Conservation (phyloP, 805 yeast genomes). For the Saccharomycopsis capsularis region DNA sequence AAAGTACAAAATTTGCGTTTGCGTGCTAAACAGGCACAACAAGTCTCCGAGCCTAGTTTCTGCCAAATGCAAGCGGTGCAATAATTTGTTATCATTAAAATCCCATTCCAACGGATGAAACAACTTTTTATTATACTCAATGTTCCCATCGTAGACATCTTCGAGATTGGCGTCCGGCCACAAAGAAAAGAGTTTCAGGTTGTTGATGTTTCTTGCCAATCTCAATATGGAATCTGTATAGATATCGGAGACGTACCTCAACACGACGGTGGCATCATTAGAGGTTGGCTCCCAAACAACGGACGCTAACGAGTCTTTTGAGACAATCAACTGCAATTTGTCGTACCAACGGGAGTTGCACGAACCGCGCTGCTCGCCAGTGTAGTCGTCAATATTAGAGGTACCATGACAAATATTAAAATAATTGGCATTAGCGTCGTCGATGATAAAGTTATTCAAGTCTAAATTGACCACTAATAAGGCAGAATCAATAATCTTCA, state of each 20-base stretch:
- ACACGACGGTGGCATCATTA: constrained; percentile 87
- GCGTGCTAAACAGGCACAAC: constrained; percentile 71
- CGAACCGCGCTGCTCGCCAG: constrained; percentile 83
- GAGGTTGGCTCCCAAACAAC: constrained; percentile 88
- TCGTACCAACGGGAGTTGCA: constrained; percentile 95
- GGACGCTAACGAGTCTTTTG: constrained; percentile 82
- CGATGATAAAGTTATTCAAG: constrained; percentile 45
- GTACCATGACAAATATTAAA: constrained; percentile 67
- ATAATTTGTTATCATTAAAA: constrained; percentile 10
- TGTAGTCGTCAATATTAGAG: constrained; percentile 50
- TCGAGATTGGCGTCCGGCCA: constrained; percentile 27
- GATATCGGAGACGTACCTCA: constrained; percentile 81
- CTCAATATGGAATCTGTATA: constrained; percentile 85
- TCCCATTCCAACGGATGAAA: constrained; percentile 13
- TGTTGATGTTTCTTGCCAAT: constrained; percentile 72
- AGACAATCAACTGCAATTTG: constrained; percentile 76
- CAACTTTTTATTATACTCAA: neutral
- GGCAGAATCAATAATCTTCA: constrained; percentile 66
- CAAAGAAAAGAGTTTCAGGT: constrained; percentile 34
- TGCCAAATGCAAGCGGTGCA: constrained; percentile 54
- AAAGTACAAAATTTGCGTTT: constrained; percentile 57
- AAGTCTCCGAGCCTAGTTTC: constrained; percentile 85
- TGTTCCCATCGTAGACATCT: constrained; percentile 1
- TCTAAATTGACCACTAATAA: constrained; percentile 77
- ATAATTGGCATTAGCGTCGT: constrained; percentile 23